phyloP scores from a whole-genome alignment of 768 basidiomycete species.

The Macrolepiota dolichaula region DNA sequence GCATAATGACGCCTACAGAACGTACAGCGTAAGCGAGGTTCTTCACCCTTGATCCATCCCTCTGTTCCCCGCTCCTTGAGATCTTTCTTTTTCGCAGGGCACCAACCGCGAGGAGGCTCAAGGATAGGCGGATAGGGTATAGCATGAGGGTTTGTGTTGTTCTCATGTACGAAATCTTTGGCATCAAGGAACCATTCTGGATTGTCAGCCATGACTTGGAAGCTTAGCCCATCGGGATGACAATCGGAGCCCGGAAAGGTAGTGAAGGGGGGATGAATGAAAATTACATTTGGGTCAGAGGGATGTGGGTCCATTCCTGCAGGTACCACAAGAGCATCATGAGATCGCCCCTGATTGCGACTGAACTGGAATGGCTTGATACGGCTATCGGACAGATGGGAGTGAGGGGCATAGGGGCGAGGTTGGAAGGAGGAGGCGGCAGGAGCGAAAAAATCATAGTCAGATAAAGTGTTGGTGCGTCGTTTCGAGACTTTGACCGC shows the following conservation, averaged over 20 bases:
- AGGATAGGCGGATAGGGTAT: slow-evolving; percentile 72
- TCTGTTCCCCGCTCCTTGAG: slow-evolving; percentile 64
- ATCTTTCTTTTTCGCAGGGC: slow-evolving; percentile 81
- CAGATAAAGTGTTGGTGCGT: slow-evolving; percentile 40
- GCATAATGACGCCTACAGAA: slow-evolving; percentile 83
- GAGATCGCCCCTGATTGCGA: slow-evolving; percentile 29
- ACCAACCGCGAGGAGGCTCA: slow-evolving; percentile 85
- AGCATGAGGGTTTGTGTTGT: slow-evolving; percentile 44
- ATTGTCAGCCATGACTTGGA: slow-evolving; percentile 69
- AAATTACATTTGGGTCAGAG: slow-evolving; percentile 61
- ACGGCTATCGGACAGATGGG: slow-evolving; percentile 21
- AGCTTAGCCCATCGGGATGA: slow-evolving; percentile 67
- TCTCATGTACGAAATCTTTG: slow-evolving; percentile 54
- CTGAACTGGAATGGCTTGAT: slow-evolving; percentile 22
- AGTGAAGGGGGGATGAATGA: slow-evolving; percentile 74
- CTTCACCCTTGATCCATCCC: slow-evolving; percentile 78
- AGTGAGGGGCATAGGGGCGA: slow-evolving; percentile 52
- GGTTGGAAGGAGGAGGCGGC: slow-evolving; percentile 65
- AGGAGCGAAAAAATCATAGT: slow-evolving; percentile 59
- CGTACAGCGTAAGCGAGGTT: slow-evolving; percentile 77
- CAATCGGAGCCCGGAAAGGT: slow-evolving; percentile 59
- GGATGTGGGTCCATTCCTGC: slow-evolving; percentile 65
- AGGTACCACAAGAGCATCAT: slow-evolving; percentile 42
- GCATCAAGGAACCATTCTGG: slow-evolving; percentile 79
- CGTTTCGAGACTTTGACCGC: slow-evolving; percentile 36